phyloP scores from a whole-genome alignment of 768 basidiomycete genomes.

The Leccinum subtestaceum region DNA sequence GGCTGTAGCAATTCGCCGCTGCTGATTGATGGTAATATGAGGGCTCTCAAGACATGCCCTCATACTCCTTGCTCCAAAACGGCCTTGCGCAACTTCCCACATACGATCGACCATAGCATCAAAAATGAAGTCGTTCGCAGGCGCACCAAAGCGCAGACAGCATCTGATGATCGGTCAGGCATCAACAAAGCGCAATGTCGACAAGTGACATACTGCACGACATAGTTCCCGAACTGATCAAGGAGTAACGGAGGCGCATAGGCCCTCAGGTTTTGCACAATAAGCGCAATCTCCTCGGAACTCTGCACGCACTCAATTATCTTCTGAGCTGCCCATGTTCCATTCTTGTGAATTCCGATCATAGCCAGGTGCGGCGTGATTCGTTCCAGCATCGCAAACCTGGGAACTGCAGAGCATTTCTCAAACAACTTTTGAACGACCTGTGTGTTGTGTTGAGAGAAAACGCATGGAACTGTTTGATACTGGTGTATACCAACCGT shows the following conservation, averaged over 20 bases:
- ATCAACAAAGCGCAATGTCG: background rate
- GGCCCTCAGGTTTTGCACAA: constrained; percentile 83
- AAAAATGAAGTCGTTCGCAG: constrained; percentile 93
- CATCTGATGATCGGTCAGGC: constrained; percentile 47
- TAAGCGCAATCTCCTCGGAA: constrained; percentile 80
- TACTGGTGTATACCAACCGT: constrained; percentile 43
- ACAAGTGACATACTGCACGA: constrained; percentile 69
- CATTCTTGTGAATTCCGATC: constrained; percentile 99
- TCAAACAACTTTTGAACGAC: constrained; percentile 98
- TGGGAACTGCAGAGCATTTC: constrained; percentile 70
- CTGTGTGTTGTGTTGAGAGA: constrained; percentile 34
- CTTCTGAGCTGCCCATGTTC: constrained; percentile 99
- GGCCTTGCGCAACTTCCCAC: constrained; percentile 98
- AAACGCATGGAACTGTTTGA: background rate
- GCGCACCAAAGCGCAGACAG: constrained; percentile 86
- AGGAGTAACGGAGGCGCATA: constrained; percentile 92
- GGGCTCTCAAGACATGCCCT: constrained; percentile 93
- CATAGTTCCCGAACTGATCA: constrained; percentile 92
- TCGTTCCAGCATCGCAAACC: constrained; percentile 90
- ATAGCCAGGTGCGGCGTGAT: constrained; percentile 91
- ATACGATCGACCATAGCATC: constrained; percentile 97
- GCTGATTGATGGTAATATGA: constrained; percentile 82
- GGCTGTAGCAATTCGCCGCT: constrained; percentile 92
- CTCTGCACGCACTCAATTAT: constrained; percentile 93
- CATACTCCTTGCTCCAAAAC: constrained; percentile 98